Percentiles rank a stretch among this genome's conserved stretches.
Conservation (phyloP, 495 filamentous ascomycete genomes). For the Trichoderma orchidacearum region DNA sequence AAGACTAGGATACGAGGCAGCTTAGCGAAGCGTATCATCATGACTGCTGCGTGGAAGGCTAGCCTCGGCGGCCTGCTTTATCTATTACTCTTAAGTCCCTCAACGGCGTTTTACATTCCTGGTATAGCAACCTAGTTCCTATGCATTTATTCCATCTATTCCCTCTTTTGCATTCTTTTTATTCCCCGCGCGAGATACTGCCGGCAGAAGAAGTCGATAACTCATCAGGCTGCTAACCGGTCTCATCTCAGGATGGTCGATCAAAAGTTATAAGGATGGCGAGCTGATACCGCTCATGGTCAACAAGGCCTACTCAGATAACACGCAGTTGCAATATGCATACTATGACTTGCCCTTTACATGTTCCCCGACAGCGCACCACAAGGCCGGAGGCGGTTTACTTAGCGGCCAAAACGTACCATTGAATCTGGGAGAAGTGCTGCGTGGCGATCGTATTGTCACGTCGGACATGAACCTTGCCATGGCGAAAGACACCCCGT, state of each 20-base stretch:
- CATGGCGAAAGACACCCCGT: slow-evolving; percentile 71
- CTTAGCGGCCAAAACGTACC: slow-evolving; percentile 71
- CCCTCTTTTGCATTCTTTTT: background rate
- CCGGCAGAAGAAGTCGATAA: too few species aligned
- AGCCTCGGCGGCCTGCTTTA: slow-evolving; percentile 13
- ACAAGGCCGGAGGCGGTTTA: slow-evolving; percentile 54
- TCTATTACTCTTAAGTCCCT: slow-evolving; percentile 9
- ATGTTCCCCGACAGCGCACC: slow-evolving; percentile 63
- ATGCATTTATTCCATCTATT: background rate
- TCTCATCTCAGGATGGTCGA: slow-evolving; percentile 45
- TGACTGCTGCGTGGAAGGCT: slow-evolving; percentile 14
- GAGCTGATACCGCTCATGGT: slow-evolving; percentile 80
- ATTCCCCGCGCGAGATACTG: background rate
- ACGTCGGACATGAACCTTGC: slow-evolving; percentile 76
- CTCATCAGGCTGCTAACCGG: slow-evolving; percentile 2
- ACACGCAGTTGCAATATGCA: slow-evolving; percentile 85
- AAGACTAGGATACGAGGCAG: background rate
- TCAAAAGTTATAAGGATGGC: slow-evolving; percentile 67
- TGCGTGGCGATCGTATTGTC: slow-evolving; percentile 82
- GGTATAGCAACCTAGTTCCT: slow-evolving; percentile 25
- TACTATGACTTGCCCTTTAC: slow-evolving; percentile 90
- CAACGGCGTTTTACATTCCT: slow-evolving; percentile 65
- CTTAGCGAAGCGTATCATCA: background rate
- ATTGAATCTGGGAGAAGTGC: slow-evolving; percentile 84
- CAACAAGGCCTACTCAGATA: slow-evolving; percentile 91